phyloP scores from a whole-genome alignment of 306 rosid species.

The Nissolia schottii region DNA sequence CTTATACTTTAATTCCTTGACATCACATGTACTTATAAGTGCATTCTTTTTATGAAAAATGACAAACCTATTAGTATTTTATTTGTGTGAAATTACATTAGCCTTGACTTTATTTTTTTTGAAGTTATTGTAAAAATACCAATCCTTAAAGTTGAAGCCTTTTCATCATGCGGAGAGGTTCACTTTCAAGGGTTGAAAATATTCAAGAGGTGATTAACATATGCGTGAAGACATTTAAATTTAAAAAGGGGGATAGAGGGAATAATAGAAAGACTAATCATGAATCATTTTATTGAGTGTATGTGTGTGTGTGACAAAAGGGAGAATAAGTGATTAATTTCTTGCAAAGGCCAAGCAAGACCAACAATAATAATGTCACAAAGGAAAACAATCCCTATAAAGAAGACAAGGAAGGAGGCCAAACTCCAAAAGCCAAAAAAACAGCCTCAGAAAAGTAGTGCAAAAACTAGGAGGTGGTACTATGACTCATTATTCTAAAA shows the following conservation, averaged over 20 bases:
- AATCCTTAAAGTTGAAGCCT: background rate
- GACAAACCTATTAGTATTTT: background rate
- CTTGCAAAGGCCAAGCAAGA: slow-evolving; percentile 40
- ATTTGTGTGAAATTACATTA: background rate
- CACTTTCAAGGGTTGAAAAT: background rate
- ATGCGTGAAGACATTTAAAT: too few species aligned
- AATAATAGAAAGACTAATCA: slow-evolving; percentile 25
- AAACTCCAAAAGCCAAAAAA: slow-evolving; percentile 54
- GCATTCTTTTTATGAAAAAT: background rate
- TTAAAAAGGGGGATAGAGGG: slow-evolving; percentile 8
- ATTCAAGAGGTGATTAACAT: slow-evolving; percentile 13
- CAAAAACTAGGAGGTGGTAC: slow-evolving; percentile 9
- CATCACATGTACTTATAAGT: background rate
- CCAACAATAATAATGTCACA: slow-evolving; percentile 34
- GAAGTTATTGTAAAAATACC: background rate
- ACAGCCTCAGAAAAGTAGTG: slow-evolving; percentile 34
- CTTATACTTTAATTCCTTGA: background rate
- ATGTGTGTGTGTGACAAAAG: slow-evolving; percentile 25
- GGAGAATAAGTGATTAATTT: slow-evolving; percentile 55
- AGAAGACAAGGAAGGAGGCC: slow-evolving; percentile 49
- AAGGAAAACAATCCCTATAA: slow-evolving; percentile 49
- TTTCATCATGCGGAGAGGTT: background rate
- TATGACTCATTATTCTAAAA: slow-evolving; percentile 36
- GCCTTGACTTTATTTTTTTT: background rate
- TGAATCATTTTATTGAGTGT: slow-evolving; percentile 45